Evolutionary conservation across 2,329 filamentous ascomycete genomes (phyloP).

Genomic region (Botrytis sinoallii): DNA sequence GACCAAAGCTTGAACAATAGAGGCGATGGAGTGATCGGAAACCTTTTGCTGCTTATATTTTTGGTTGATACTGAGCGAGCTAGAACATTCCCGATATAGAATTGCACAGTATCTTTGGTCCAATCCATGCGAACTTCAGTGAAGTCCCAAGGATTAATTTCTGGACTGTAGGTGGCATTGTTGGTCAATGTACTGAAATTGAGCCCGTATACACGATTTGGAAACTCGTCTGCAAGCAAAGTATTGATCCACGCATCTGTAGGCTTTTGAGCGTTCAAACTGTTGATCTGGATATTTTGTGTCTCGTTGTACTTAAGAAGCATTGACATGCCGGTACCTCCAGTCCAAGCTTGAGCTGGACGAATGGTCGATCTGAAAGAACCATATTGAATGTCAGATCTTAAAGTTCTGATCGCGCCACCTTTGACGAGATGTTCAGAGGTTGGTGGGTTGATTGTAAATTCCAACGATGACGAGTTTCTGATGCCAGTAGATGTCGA

Average conservation of each 20-base stretch:
- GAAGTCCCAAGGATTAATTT: slow-evolving; percentile 35
- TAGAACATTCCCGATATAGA: slow-evolving; percentile 42
- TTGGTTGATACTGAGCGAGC: slow-evolving; percentile 38
- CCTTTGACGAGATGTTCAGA: slow-evolving; percentile 41
- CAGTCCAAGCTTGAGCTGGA: slow-evolving; percentile 37
- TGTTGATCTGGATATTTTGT: slow-evolving; percentile 43
- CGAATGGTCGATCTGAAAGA: slow-evolving; percentile 45
- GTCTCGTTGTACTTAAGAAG: slow-evolving; percentile 45
- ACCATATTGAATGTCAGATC: slow-evolving; percentile 48
- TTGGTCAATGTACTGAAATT: slow-evolving; percentile 23
- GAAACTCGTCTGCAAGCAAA: slow-evolving; percentile 42
- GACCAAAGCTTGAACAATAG: slow-evolving; percentile 48
- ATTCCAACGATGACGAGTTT: background rate
- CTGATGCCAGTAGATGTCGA: background rate
- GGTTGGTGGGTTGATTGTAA: slow-evolving; percentile 19
- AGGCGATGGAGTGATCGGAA: slow-evolving; percentile 43
- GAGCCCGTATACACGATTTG: slow-evolving; percentile 38
- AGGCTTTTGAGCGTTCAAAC: slow-evolving; percentile 45
- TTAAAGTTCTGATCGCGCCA: slow-evolving; percentile 42
- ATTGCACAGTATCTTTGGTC: slow-evolving; percentile 43
- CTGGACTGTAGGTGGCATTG: slow-evolving; percentile 3
- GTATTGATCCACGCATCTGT: slow-evolving; percentile 41
- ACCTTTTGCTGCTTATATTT: slow-evolving; percentile 25
- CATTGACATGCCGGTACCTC: slow-evolving; percentile 47
- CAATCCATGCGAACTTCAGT: slow-evolving; percentile 48